Percentiles rank a stretch among this genome's conserved stretches.
Evolutionary conservation across 495 filamentous ascomycete species (phyloP).

Genomic region (Aspergillus affinis): DNA sequence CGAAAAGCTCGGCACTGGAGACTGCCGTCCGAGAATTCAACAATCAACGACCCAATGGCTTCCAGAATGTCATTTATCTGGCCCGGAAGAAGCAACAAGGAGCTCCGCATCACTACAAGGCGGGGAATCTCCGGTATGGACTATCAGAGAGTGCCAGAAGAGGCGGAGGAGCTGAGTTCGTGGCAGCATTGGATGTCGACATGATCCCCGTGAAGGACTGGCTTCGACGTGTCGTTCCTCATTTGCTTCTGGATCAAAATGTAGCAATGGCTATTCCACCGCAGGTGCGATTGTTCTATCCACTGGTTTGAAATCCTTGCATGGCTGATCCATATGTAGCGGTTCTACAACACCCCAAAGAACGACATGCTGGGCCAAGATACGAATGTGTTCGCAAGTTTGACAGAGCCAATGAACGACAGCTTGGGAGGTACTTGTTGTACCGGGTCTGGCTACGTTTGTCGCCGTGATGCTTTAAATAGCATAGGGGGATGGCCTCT

Average conservation of each 20-base stretch:
- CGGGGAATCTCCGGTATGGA: slow-evolving; percentile 54
- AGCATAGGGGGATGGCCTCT: slow-evolving; percentile 52
- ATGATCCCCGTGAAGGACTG: slow-evolving; percentile 58
- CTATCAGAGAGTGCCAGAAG: slow-evolving; percentile 35
- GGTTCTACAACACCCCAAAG: too few relatives aligned
- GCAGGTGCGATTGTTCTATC: too few relatives aligned
- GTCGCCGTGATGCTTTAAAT: slow-evolving; percentile 48
- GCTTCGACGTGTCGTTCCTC: slow-evolving; percentile 50
- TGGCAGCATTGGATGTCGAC: slow-evolving; percentile 55
- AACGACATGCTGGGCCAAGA: too few relatives aligned
- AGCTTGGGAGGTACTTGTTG: too few relatives aligned
- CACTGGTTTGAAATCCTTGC: too few relatives aligned
- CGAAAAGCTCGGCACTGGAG: slow-evolving; percentile 30
- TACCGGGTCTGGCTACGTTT: slow-evolving; percentile 53
- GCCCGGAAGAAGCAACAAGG: slow-evolving; percentile 46
- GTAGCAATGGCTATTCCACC: too few relatives aligned
- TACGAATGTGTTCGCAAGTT: too few relatives aligned
- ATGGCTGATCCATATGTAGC: too few relatives aligned
- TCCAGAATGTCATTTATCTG: slow-evolving; percentile 38
- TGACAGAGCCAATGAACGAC: too few relatives aligned
- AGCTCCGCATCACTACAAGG: slow-evolving; percentile 54
- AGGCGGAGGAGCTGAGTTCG: slow-evolving; percentile 44
- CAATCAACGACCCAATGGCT: not conserved
- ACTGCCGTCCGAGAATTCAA: not conserved
- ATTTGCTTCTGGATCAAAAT: slow-evolving; percentile 46